phyloP scores from a whole-genome alignment of 2,329 filamentous ascomycete species.

The Fusarium circinatum region DNA sequence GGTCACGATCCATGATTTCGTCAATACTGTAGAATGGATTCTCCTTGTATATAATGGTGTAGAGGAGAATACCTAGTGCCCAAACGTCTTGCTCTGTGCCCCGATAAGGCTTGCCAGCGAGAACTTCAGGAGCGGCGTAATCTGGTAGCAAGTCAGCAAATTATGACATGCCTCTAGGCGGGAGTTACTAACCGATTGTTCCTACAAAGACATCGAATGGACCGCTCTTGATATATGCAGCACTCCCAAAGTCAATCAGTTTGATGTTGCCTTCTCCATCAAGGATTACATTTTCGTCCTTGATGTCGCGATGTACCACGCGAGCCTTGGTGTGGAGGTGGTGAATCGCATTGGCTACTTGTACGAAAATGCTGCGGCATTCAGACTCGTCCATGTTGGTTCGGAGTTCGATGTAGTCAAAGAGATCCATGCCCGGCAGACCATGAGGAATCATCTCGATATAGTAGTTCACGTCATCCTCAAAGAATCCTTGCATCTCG shows the following conservation, averaged over 20 bases:
- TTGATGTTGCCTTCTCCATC: conserved; percentile 97
- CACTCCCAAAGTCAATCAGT: conserved; percentile 97
- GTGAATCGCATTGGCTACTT: conserved; percentile 89
- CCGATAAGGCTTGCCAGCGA: conserved; percentile 89
- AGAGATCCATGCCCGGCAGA: conserved; percentile 96
- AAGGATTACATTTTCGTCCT: conserved; percentile 96
- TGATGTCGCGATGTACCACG: conserved; percentile 97
- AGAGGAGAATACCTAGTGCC: conserved; percentile 95
- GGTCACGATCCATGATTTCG: conserved; percentile 97
- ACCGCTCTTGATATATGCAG: conserved; percentile 97
- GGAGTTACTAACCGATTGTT: conserved; percentile 81
- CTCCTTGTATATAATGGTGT: conserved; percentile 99
- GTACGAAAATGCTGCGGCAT: conserved; percentile 92
- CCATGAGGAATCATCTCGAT: conserved; percentile 98
- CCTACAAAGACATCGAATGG: conserved; percentile 99
- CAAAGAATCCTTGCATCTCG: conserved; percentile 78
- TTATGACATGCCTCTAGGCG: background rate
- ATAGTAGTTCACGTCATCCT: conserved; percentile 93
- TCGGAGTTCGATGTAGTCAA: conserved; percentile 97
- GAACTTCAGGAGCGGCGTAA: conserved; percentile 97
- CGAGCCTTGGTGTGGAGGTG: conserved; percentile 91
- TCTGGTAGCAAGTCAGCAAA: conserved; percentile 63
- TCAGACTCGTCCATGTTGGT: conserved; percentile 97
- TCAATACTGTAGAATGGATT: conserved; percentile 99
- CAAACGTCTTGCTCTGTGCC: conserved; percentile 99